phyloP scores from a whole-genome alignment of 2,329 filamentous ascomycete genomes.

The Cladophialophora chaetospira region DNA sequence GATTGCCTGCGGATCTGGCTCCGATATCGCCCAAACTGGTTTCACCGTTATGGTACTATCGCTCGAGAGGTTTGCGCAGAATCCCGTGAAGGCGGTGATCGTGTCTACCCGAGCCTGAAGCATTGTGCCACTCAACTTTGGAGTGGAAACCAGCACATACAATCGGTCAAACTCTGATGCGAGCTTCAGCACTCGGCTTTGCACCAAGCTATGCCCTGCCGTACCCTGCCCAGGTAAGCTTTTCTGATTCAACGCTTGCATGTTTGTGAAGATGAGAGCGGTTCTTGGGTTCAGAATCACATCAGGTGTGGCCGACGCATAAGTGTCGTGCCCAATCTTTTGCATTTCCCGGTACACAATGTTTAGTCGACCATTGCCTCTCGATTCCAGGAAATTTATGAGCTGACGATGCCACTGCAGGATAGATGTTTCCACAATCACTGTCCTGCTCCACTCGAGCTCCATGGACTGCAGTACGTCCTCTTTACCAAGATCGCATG shows the following conservation, averaged over 20 bases:
- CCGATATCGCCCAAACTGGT: constrained; percentile 24
- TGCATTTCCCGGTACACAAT: constrained; percentile 35
- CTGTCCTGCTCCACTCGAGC: constrained; percentile 10
- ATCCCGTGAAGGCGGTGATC: constrained; percentile 35
- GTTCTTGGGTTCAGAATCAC: constrained; percentile 68
- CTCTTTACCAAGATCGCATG: neutral
- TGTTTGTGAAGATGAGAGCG: constrained; percentile 69
- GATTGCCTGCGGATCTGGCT: neutral
- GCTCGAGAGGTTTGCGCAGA: constrained; percentile 32
- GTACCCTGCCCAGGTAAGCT: constrained; percentile 63
- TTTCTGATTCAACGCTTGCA: constrained; percentile 72
- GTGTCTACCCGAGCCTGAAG: constrained; percentile 4
- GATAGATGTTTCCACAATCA: constrained; percentile 25
- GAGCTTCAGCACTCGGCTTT: constrained; percentile 57
- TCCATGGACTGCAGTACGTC: neutral
- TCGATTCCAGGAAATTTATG: constrained; percentile 20
- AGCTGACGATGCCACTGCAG: constrained; percentile 19
- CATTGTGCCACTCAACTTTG: neutral
- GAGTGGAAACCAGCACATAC: constrained; percentile 64
- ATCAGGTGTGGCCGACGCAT: constrained; percentile 63
- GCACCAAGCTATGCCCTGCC: constrained; percentile 48
- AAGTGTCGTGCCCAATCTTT: constrained; percentile 2
- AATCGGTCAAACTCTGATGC: constrained; percentile 67
- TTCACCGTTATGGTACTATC: neutral
- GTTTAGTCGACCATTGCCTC: constrained; percentile 12